Conservation (phyloP, 495 filamentous ascomycete species). For the Bacidia rubella region DNA sequence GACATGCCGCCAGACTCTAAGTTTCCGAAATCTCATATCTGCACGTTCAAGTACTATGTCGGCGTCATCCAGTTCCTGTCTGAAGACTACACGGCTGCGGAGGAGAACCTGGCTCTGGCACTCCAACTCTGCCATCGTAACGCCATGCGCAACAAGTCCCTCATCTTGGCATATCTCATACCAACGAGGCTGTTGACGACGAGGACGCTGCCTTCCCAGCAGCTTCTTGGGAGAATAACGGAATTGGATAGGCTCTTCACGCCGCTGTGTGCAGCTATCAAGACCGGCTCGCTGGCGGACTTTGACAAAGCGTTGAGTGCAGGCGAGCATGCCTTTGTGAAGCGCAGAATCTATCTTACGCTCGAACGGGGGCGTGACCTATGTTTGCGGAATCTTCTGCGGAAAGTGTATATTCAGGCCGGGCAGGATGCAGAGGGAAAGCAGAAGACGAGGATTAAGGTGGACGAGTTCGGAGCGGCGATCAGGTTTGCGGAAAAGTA, state of each 20-base stretch:
- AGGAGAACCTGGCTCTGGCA: slow-evolving; percentile 64
- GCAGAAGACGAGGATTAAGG: slow-evolving; percentile 61
- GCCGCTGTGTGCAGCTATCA: slow-evolving; percentile 64
- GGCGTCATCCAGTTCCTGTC: slow-evolving; percentile 84
- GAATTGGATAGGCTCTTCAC: slow-evolving; percentile 65
- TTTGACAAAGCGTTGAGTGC: slow-evolving; percentile 74
- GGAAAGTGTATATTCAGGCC: slow-evolving; percentile 74
- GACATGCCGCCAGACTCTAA: slow-evolving; percentile 63
- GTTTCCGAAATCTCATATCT: slow-evolving; percentile 78
- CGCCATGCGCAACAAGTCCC: slow-evolving; percentile 64
- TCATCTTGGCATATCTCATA: slow-evolving; percentile 92
- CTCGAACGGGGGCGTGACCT: slow-evolving; percentile 87
- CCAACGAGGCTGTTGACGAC: slow-evolving; percentile 81
- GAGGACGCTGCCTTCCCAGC: slow-evolving; percentile 61
- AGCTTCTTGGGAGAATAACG: slow-evolving; percentile 61
- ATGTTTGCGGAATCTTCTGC: slow-evolving; percentile 72
- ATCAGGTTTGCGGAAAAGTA: slow-evolving; percentile 37
- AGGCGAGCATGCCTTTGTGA: slow-evolving; percentile 79
- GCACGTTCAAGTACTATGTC: slow-evolving; percentile 94
- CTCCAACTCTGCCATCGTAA: slow-evolving; percentile 61
- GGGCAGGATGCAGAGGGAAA: slow-evolving; percentile 66
- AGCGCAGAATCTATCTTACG: slow-evolving; percentile 87
- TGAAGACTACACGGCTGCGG: slow-evolving; percentile 71
- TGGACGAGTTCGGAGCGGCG: slow-evolving; percentile 64
- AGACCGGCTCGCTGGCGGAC: slow-evolving; percentile 61